Evolutionary conservation across 73 alveolate genomes (phyloP), one percentile per base, ranked within the genome.

Genomic region (Uronychia setigera): DNA sequence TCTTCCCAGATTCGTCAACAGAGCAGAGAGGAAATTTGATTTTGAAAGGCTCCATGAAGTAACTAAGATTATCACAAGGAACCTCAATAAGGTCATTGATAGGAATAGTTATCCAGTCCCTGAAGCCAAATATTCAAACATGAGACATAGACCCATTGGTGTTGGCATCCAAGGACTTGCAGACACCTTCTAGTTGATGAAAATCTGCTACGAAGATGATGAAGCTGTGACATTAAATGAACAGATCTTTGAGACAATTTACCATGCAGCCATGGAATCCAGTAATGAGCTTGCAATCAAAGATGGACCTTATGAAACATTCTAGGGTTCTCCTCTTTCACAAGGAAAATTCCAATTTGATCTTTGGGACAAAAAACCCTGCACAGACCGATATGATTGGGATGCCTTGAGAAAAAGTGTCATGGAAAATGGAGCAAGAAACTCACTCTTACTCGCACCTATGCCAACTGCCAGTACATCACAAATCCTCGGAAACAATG

Each of bases 401-500:
- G 91, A 88, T 1, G 81, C 79, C 28, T 81, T 97, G 27, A 80
- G 94, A 91, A 76, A 87, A 35, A 94, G 93, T 74, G 96, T 97
- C 32, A 91, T 78, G 77, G 82, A 78, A 59, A 87, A 77, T 84
- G 99, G 99, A 74, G 94, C 96, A 78, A 93, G 99, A 76, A 97
- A 97, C 92, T 97, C 99, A 11, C 92, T 97, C 32, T 91, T 97
- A 35, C 88, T 97, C 59, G 99, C 99, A 74, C 99, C 99, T 26
- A 97, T 97, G 99, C 99, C 99, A 9, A 97, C 99, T n/a, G 99
- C 99, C 46, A 81, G 96, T 80, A 97, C 99, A 29, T 91, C 98
- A 1, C 95, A 97, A 87, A 97, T 97, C 81, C 89, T 97, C 31
- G 98, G 98, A 29, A 97, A 97, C 93, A 96, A 91, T 77, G 99